Base-by-base conservation (phyloP, 73 alveolate species). In the Uronychia setigera region DNA sequence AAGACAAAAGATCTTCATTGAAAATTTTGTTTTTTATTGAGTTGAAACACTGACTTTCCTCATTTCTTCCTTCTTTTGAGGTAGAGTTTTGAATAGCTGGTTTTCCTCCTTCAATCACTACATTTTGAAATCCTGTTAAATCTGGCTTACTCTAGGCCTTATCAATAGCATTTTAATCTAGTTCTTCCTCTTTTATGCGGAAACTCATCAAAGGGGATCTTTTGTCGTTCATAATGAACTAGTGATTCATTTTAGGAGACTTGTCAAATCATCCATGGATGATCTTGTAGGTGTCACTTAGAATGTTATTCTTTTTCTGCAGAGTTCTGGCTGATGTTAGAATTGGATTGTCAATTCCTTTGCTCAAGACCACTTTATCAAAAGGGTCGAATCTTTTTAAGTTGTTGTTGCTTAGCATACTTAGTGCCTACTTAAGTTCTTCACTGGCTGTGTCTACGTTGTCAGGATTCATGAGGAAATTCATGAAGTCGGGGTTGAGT, bases 401-500 rank as follows among this genome's bases (percentile, higher is more conserved):
- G 59, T 78, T 74, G 78, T 82, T 57, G 25, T 14, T 1, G 1
- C 58, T 29, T 27, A 82, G 30, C 26, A 82, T 33, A 33, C 35
- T 82, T 31, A 82, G 58, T 1, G 82, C 89, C 31, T 26, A 27
- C 1, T 81, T 81, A 25, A 32, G 80, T 60, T 81, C 34, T 1
- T 81, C 58, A 1, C 46, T 31, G 19, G 59, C 81, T 19, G 58
- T 32, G 25, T 29, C 83, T 60, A 25, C 59, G 1, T 57, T 67
- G 34, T 83, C 88, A 0, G 92, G 79, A 27, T 89, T 77, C 95
- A 89, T 89, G 60, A 90, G 58, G 88, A 32, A 90, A 29, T 85
- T 77, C 27, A 90, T 34, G 78, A 90, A 90, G 57, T 90, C 79
- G 11, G 95, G 95, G 33, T 85, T 90, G 0, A 90, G 80, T 31